Base-by-base conservation (phyloP, 495 filamentous ascomycete species). In the Xanthoparmelia taractica region DNA sequence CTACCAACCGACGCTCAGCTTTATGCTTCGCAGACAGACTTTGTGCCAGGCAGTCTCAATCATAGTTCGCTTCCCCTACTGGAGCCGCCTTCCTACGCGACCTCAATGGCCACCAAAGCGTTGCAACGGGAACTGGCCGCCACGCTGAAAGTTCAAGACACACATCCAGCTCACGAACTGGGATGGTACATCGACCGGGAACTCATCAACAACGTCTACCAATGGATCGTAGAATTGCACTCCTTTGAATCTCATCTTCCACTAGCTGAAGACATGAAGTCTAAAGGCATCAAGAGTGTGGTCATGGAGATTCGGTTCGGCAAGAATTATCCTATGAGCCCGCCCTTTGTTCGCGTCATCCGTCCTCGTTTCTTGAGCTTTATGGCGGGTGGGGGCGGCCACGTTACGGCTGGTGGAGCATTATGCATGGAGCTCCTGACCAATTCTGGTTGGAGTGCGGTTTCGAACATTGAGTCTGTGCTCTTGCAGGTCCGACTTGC, bases 401-500 rank as follows among this genome's bases (percentile, higher is more conserved):
- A 97, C 71, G 87, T 97, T 61, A 96, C 92, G 0, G 70, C 75
- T n/a, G 92, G 92, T 4, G 92, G 92, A 2, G 88, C 92, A 2
- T 80, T 97, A 74, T 96, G 92, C 73, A 92, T 96, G 89, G 88
- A 97, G 73, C 78, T 96, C 10, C 80, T 97, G 41, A 96, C 92
- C 4, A 88, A 86, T 68, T 78, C 83, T 13, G 92, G 92, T 17
- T 97, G 92, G 92, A 83, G 80, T 20, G 84, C 88, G 0, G 86
- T 81, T 0, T 82, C 78, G 59, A 84, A 80, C 33, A 83, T 97
- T 63, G 92, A 97, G 75, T 87, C 80, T 57, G 85, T 96, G 6
- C 74, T 97, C 12, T 71, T 96, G 59, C 91, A 96, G 75, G 85
- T 97, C 43, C 83, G 89, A 17, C 72, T 96, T 73, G 90, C 90